Evolutionary conservation across 768 basidiomycete genomes (phyloP), one percentile per base, ranked within the genome.

Genomic region (Butyriboletus loyo): DNA sequence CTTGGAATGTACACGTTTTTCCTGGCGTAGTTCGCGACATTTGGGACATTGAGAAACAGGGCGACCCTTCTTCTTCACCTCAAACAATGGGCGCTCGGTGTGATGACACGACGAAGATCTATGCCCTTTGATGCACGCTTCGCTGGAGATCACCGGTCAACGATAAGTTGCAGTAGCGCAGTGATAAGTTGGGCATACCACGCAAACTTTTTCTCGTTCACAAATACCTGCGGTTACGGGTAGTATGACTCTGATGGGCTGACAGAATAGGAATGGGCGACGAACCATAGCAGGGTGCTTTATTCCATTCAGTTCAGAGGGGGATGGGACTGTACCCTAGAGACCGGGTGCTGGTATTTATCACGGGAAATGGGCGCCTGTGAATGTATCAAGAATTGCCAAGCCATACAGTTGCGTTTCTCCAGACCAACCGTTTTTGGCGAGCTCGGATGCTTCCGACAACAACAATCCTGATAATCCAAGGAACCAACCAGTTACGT

Each of bases 91-190:
- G 19, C 94, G 78, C 60, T 92, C 89, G 28, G 84, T 84, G 66
- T 97, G 94, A 43, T 81, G 80, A 68, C 94, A 97, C 14, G 83
- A 83, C 3, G 92, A 92, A 13, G 93, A 94, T 48, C 94, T 85
- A 64, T 97, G 93, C 0, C 94, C 94, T 72, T 94, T 94, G 67
- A 95, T 94, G 70, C 94, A 97, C 13, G 91, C 87, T 75, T 88
- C 89, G 70, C 93, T 94, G 62, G 21, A 31, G 45, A 36, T 32
- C 17, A 30, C 21, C 46, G 34, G 57, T 60, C 24, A 68, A 57
- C 46, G 52, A 43, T 25, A 22, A 30, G 28, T 56, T 41, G 34
- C 31, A 27, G 21, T 13, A 15, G 28, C 22, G 38, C 36, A 31
- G 25, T 36, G 31, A 49, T 6, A 27, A 52, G 30, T 35, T 38